phyloP scores from a whole-genome alignment of 2,329 filamentous ascomycete genomes.

The Sporothrix luriei region DNA sequence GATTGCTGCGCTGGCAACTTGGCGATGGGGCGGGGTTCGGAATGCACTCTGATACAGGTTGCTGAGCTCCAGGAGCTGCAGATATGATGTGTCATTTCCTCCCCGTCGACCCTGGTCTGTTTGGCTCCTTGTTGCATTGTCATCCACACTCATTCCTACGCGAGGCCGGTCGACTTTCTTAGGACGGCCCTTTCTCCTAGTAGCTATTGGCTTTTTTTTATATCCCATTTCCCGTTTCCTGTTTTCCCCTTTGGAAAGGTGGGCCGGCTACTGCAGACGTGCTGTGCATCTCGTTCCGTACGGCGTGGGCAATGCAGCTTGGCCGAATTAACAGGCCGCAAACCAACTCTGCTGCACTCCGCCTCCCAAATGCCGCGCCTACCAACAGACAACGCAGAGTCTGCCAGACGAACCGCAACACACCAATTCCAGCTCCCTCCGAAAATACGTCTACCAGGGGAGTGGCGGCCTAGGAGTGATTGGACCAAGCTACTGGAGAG shows the following conservation, averaged over 20 bases:
- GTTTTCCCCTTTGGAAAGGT: constrained; percentile 20
- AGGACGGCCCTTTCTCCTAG: constrained; percentile 1
- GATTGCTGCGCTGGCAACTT: constrained; percentile 24
- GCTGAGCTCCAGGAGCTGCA: constrained; percentile 7
- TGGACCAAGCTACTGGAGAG: background rate
- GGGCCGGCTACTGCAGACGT: background rate
- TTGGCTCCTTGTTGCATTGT: constrained; percentile 4
- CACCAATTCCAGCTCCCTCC: background rate
- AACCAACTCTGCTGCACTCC: background rate
- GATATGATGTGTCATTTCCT: constrained; percentile 24
- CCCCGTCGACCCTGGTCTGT: background rate
- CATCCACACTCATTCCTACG: constrained; percentile 24
- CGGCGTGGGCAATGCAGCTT: background rate
- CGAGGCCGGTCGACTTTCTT: constrained; percentile 15
- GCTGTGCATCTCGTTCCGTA: background rate
- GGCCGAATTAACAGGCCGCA: background rate
- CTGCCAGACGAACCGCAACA: background rate
- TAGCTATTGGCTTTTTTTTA: no score
- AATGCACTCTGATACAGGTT: background rate
- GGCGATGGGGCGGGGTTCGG: constrained; percentile 7
- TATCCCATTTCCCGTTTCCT: no score
- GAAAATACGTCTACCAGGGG: no score
- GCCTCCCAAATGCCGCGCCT: background rate
- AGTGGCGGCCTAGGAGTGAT: background rate
- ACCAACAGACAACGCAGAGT: background rate